Conservation (phyloP, 495 filamentous ascomycete genomes). For the Hypomontagnella submonticulosa region DNA sequence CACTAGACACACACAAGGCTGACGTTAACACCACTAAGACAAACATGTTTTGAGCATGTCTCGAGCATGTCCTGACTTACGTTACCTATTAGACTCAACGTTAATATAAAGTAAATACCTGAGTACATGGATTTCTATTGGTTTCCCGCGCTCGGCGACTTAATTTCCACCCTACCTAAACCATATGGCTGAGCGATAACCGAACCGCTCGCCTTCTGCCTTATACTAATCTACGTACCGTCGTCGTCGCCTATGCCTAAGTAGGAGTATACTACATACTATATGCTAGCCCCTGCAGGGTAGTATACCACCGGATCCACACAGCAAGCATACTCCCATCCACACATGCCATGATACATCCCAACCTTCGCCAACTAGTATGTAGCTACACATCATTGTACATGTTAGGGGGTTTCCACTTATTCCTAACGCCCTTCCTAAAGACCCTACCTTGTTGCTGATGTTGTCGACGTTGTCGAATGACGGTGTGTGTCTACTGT, state of each 20-base stretch:
- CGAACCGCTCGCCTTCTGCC: constrained; percentile 21
- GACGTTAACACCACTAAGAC: constrained; percentile 27
- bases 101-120: constrained; percentile 15
- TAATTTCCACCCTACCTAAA: constrained; percentile 12
- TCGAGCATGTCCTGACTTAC: constrained; percentile 9
- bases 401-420: constrained; percentile 39
- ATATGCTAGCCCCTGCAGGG: constrained; percentile 24
- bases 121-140: constrained; percentile 28
- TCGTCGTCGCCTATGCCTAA: constrained; percentile 20
- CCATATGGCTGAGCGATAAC: constrained; percentile 22
- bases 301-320: constrained; percentile 41
- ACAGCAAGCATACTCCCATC: constrained; percentile 28
- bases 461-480: constrained; percentile 20
- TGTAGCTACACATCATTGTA: constrained; percentile 47
- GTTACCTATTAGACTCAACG: constrained; percentile 3
- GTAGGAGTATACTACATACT: constrained; percentile 24
- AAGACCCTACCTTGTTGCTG: constrained; percentile 9
- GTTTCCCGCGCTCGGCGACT: constrained; percentile 40
- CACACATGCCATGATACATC: constrained; percentile 25
- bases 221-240: background rate
- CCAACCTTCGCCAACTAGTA: constrained; percentile 1
- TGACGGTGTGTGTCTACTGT: constrained; percentile 20
- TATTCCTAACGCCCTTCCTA: constrained; percentile 28
- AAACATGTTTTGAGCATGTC: too few relatives aligned
- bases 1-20: constrained; percentile 37